These are phyloP conservation scores for Bretschneidera sinensis DNA, from an alignment of 345 rosid species.

Conservation along the genomic window DNA sequence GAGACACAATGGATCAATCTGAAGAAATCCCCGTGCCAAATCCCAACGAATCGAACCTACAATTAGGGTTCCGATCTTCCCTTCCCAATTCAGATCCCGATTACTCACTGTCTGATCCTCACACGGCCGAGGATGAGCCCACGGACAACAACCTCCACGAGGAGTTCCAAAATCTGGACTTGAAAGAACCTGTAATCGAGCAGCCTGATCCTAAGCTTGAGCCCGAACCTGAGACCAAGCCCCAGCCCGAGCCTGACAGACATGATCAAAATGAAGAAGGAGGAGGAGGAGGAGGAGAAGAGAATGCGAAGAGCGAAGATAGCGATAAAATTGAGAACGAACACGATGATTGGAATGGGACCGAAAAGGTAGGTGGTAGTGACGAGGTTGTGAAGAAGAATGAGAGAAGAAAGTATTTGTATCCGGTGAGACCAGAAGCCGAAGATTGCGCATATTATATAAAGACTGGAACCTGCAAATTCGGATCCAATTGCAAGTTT, in stretches of 20 bases:
- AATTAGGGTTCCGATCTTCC: slow-evolving; percentile 16
- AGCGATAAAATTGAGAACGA: slow-evolving; percentile 1
- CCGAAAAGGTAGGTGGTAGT: not conserved
- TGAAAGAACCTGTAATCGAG: slow-evolving; percentile 14
- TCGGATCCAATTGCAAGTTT: slow-evolving; percentile 80
- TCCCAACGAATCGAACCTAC: slow-evolving; percentile 3
- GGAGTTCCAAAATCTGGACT: slow-evolving; percentile 33
- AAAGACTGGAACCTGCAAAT: slow-evolving; percentile 81
- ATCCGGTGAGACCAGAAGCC: slow-evolving; percentile 75
- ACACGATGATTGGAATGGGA: slow-evolving; percentile 15
- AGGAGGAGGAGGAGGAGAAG: no score
- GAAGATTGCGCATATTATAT: slow-evolving; percentile 82
- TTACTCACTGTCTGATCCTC: slow-evolving; percentile 32
- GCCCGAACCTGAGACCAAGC: no score
- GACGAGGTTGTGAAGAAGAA: slow-evolving; percentile 15
- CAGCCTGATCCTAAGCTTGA: no score
- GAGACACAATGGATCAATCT: slow-evolving; percentile 18
- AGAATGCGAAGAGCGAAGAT: slow-evolving; percentile 5
- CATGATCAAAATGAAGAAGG: slow-evolving; percentile 3
- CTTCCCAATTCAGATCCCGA: slow-evolving; percentile 13
- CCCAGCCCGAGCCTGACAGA: slow-evolving; percentile 6
- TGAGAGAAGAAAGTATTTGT: slow-evolving; percentile 31
- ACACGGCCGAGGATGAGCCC: slow-evolving; percentile 12
- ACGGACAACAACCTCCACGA: slow-evolving; percentile 11
- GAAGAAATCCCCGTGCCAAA: slow-evolving; percentile 6